These are phyloP conservation scores for Mucor plumbeus DNA, from an alignment of 371 early-diverging fungal species.

Conservation along the genomic window DNA sequence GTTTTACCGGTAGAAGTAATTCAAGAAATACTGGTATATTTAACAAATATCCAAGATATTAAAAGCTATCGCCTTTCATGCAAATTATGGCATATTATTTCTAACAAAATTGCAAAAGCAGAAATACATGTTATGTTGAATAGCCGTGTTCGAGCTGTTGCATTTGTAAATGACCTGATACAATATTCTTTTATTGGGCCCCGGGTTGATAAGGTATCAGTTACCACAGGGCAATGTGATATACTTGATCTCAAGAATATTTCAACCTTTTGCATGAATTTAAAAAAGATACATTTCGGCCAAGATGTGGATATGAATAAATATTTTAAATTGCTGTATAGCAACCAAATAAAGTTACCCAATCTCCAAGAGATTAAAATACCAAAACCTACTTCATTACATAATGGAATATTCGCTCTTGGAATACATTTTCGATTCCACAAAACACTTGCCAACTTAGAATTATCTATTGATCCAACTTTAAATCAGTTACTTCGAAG, in stretches of 20 bases:
- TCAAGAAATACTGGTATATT: neutral
- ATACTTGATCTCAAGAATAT: neutral
- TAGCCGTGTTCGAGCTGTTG: neutral
- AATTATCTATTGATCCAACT: neutral
- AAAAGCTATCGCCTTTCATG: slow-evolving; percentile 1
- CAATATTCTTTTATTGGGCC: neutral
- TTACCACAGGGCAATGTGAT: neutral
- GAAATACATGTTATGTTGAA: neutral
- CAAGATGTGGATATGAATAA: neutral
- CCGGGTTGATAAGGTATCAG: neutral
- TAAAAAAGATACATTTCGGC: neutral
- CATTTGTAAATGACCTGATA: neutral
- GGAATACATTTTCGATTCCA: slow-evolving; percentile 5
- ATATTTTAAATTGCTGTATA: neutral
- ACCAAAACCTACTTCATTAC: neutral
- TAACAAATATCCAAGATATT: neutral
- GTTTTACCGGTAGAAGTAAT: neutral
- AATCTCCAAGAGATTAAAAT: neutral
- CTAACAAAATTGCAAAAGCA: neutral
- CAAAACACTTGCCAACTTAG: neutral
- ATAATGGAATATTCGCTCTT: neutral
- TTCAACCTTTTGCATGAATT: neutral
- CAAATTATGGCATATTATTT: neutral
- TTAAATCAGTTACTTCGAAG: neutral
- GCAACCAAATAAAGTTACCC: slow-evolving; percentile 1